A percentile compares a stretch with the other conserved stretches of the same genome.
These are phyloP conservation scores for Leccinum longicurvipes DNA, from an alignment of 768 basidiomycete genomes.

Conservation along the genomic window DNA sequence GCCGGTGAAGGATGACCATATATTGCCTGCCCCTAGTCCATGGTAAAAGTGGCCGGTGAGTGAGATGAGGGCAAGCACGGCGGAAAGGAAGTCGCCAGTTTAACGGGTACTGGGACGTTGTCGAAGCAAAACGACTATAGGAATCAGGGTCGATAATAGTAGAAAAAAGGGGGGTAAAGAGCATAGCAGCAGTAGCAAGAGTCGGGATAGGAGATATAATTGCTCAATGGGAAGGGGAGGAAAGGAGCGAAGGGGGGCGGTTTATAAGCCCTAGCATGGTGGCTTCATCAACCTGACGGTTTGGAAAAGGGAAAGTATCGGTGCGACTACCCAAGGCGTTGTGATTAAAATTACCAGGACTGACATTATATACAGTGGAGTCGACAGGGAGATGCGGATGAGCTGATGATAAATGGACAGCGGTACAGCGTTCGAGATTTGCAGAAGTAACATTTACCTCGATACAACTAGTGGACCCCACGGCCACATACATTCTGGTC, in stretches of 20 bases:
- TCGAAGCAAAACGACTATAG: background rate
- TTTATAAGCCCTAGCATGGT: constrained; percentile 3
- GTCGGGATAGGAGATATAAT: constrained; percentile 18
- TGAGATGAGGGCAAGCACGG: constrained; percentile 8
- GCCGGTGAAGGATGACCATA: too few species aligned
- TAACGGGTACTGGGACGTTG: background rate
- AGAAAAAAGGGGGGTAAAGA: constrained; percentile 1
- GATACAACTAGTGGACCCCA: too few species aligned
- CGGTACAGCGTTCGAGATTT: too few species aligned
- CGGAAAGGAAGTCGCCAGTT: constrained; percentile 17
- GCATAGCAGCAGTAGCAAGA: constrained; percentile 5
- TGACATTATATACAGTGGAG: background rate
- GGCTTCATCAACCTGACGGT: constrained; percentile 10
- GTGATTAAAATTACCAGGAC: background rate
- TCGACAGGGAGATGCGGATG: background rate
- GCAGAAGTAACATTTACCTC: too few species aligned
- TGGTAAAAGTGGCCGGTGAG: constrained; percentile 15
- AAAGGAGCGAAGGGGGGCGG: background rate
- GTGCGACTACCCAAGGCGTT: background rate
- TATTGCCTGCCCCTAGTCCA: background rate
- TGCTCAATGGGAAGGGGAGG: background rate
- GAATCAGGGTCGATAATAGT: background rate
- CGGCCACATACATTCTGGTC: too few species aligned
- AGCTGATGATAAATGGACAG: too few species aligned
- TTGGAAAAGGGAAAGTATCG: too few species aligned